A percentile compares a stretch with the other conserved stretches of the same genome.
These are phyloP conservation scores for Ceriops decandra DNA, from an alignment of 345 rosid species.

Conservation along the genomic window DNA sequence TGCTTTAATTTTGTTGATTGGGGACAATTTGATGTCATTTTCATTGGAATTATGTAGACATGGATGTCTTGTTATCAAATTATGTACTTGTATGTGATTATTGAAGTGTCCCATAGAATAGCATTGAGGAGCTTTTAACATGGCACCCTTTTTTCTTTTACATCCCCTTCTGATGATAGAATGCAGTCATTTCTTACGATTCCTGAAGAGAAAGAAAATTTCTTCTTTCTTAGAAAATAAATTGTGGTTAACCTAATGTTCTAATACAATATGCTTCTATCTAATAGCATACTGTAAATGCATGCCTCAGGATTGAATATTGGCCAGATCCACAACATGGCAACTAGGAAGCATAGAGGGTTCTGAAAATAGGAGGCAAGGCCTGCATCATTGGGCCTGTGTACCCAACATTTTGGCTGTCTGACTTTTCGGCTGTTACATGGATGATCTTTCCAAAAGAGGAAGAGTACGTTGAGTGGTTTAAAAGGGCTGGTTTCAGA, in stretches of 20 bases:
- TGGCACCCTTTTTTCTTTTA: no score
- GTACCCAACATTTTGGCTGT: conserved; percentile 39
- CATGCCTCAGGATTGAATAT: conserved; percentile 32
- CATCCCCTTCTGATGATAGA: no score
- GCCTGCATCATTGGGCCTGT: conserved; percentile 39
- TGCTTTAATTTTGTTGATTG: neutral
- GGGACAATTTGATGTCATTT: no score
- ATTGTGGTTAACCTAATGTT: neutral
- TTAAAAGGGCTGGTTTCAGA: conserved; percentile 35
- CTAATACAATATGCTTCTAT: neutral
- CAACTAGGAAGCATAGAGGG: conserved; percentile 36
- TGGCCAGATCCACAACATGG: conserved; percentile 40
- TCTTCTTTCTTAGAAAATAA: no score
- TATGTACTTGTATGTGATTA: neutral
- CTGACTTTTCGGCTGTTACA: conserved; percentile 34
- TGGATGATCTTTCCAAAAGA: conserved; percentile 44
- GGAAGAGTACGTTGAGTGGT: conserved; percentile 44
- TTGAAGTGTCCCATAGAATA: neutral
- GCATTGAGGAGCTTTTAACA: no score
- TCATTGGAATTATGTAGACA: no score
- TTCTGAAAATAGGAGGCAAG: conserved; percentile 40
- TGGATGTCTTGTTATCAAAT: neutral
- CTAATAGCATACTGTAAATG: neutral
- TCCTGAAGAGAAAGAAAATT: no score
- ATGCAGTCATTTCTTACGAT: no score